Evolutionary conservation across 441 rosid genomes (phyloP).

Genomic region (Croton laevigatus): DNA sequence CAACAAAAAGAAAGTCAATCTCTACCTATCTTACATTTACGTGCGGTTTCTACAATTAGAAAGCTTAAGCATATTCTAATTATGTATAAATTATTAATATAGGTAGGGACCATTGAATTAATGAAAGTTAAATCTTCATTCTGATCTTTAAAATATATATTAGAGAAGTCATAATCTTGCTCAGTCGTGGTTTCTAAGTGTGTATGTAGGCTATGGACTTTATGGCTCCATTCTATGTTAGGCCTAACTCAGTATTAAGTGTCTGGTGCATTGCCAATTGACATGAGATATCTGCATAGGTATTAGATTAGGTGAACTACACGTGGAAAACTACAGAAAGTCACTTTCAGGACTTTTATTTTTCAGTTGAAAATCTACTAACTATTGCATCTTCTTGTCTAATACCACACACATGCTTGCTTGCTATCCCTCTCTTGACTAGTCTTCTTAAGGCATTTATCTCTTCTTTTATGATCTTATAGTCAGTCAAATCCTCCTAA

Average conservation of each 20-base stretch:
- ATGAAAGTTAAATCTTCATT: constrained; percentile 3
- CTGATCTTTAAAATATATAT: neutral
- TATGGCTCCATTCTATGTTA: constrained; percentile 27
- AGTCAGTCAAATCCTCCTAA: constrained; percentile 33
- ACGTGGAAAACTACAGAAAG: constrained; percentile 67
- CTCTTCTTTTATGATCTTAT: constrained; percentile 22
- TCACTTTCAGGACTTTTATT: constrained; percentile 48
- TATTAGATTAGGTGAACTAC: constrained; percentile 66
- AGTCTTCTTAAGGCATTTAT: constrained; percentile 26
- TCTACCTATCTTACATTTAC: neutral
- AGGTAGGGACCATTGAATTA: neutral
- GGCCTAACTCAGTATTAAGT: constrained; percentile 42
- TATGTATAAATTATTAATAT: neutral
- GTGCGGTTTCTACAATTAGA: neutral
- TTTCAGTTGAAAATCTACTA: constrained; percentile 27
- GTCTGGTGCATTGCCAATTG: constrained; percentile 43
- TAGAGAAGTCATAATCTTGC: neutral
- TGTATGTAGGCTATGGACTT: constrained; percentile 7
- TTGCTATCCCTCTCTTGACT: constrained; percentile 37
- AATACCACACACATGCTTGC: constrained; percentile 22
- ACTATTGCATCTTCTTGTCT: constrained; percentile 19
- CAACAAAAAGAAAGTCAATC: neutral
- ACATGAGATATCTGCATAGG: constrained; percentile 40
- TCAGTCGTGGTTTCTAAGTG: neutral
- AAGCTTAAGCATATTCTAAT: neutral